Evolutionary conservation across 1,284 basidiomycete species (phyloP).

Genomic region (Takashimella koratensis): DNA sequence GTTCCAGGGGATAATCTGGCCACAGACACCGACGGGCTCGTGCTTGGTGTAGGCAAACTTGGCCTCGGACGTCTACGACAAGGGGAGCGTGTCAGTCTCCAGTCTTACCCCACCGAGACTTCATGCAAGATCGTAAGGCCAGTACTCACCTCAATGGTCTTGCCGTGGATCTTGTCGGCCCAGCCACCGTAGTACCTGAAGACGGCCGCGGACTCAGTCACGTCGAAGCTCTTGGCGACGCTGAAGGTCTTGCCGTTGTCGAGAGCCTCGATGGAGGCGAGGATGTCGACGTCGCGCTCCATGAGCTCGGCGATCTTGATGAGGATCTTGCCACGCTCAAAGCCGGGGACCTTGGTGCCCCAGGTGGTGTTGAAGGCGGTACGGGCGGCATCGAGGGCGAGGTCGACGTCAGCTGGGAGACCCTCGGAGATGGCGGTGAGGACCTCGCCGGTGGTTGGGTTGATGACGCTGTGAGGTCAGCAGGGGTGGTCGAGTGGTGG

Average conservation of each 20-base stretch:
- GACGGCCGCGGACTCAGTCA: constrained; percentile 57
- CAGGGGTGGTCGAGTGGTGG: neutral
- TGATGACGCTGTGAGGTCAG: constrained; percentile 58
- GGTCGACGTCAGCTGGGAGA: constrained; percentile 64
- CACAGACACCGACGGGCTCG: constrained; percentile 85
- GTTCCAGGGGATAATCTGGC: constrained; percentile 76
- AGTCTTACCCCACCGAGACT: too few species aligned
- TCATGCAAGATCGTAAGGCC: neutral
- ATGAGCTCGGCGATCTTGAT: constrained; percentile 70
- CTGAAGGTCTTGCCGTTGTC: constrained; percentile 70
- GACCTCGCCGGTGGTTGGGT: constrained; percentile 72
- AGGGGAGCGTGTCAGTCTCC: constrained; percentile 1
- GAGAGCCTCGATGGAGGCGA: constrained; percentile 73
- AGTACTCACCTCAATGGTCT: constrained; percentile 61
- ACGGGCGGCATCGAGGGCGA: constrained; percentile 70
- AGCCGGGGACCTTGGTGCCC: constrained; percentile 59
- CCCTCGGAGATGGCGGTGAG: constrained; percentile 67
- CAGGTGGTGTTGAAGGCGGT: constrained; percentile 70
- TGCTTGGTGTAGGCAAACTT: constrained; percentile 67
- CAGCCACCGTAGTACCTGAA: constrained; percentile 61
- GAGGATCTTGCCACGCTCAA: constrained; percentile 59
- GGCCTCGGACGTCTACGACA: constrained; percentile 54
- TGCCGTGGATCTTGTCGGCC: constrained; percentile 78
- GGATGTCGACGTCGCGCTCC: constrained; percentile 65
- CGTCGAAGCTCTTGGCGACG: constrained; percentile 69